Evolutionary conservation across 768 basidiomycete species (phyloP).

Genomic region (Trametes elegans): DNA sequence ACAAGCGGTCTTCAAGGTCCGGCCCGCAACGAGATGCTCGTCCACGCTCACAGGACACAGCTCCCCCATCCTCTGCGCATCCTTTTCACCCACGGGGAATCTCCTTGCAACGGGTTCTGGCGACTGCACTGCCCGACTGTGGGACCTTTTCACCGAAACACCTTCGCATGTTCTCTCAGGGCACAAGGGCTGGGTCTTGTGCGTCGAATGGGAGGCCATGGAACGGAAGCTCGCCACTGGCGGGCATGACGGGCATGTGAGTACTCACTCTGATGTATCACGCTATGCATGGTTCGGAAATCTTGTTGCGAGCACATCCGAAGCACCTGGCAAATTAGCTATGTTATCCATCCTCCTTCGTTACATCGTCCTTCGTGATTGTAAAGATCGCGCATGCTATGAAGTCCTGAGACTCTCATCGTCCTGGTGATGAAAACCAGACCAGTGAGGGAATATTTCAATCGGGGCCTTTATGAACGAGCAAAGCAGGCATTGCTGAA

Average conservation of each 20-base stretch:
- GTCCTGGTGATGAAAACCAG: no score
- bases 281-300: no score
- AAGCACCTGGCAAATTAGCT: no score
- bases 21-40: constrained; percentile 92
- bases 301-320: no score
- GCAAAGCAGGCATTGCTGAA: no score
- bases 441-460: no score
- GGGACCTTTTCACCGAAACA: constrained; percentile 92
- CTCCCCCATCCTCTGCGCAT: constrained; percentile 91
- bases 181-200: constrained; percentile 95
- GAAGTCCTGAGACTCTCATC: no score
- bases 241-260: constrained; percentile 89
- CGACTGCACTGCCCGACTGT: constrained; percentile 88
- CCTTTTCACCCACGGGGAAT: constrained; percentile 92
- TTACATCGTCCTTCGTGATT: no score
- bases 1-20: constrained; percentile 92
- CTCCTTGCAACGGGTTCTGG: constrained; percentile 94
- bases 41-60: constrained; percentile 90
- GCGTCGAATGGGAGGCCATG: constrained; percentile 95
- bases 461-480: no score
- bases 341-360: no score
- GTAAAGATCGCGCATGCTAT: no score
- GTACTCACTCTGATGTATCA: constrained; percentile 25
- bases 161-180: constrained; percentile 86
- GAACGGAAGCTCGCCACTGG: constrained; percentile 91